Evolutionary conservation across 305 asterid genomes (phyloP), one percentile per base, ranked within the genome.

Genomic region (Solanum hybrid): DNA sequence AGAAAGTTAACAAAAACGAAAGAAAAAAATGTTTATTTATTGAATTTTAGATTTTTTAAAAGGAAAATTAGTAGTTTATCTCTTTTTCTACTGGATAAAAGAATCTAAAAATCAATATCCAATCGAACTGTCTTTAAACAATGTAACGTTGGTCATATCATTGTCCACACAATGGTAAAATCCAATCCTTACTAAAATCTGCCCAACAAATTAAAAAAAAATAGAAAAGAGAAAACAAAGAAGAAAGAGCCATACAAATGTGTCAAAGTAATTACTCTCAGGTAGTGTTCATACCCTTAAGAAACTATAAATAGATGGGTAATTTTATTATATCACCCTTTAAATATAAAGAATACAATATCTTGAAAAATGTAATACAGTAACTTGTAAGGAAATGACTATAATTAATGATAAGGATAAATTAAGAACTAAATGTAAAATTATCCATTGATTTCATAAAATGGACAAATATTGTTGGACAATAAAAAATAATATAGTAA

Each of bases 401-500:
- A 45, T 45, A 45, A 45, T 45, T 45, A 45, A 45, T 45, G 61
- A 45, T 45, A 45, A 45, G 22, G 0, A 0, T 45, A 45, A 14
- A 45, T 45, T 45, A 45, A 14, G 0, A 45, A 45, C 7, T 57
- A 45, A 45, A 0, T 45, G 0, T 45, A 45, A 45, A 45, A 45
- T 45, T 45, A 45, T 45, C 2, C 1, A 45, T 45, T 45, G 0
- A 45, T 45, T 13, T 13, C 3, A 45, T 45, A 45, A 45, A 45
- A 0, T 14, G 22, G 0, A 45, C 1, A 45, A 14, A 0, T 45
- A 45, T 45, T 45, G 0, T 45, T 45, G 3, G 3, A 45, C 3
- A 14, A 14, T 14, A 5, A 5, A 45, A 45, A 45, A 4, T 45
- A 14, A 0, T 45, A 45, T 45, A 45, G 3, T 5, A 6, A 14